Base-by-base conservation (phyloP, 768 basidiomycete species). In the Russula virescens region DNA sequence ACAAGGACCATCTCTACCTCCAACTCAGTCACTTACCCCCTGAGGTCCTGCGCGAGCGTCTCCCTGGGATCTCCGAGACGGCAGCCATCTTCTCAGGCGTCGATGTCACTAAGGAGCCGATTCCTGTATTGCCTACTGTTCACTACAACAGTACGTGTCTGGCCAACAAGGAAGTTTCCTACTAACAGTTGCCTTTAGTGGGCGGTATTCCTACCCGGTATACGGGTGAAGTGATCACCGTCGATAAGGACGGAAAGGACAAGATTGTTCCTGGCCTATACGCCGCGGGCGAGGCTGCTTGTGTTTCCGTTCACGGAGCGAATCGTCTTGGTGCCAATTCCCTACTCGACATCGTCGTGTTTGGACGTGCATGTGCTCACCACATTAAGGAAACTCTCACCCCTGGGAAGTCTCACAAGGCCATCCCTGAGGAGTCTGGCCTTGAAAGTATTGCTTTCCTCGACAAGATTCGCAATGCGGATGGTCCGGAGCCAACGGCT, bases 261-360 rank as follows among this genome's bases (percentile, higher is more conserved):
- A 82, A 90, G 75, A 77, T 95, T 62, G 97, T 99, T 34, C 94
- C 95, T 58, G 97, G 97, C 68, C 80, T 99, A 3, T 99, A 98
- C 75, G 97, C 97, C 62, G 97, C 97, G 64, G 97, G 97, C 69
- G 97, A 99, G 77, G 97, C 96, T 58, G 97, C 97, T 8, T 98
- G 93, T 69, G 97, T 98, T 35, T 99, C 97, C 21, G 97, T 99
- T 21, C 97, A 99, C 70, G 97, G 97, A 66, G 97, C 97, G 67
- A 99, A 99, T 80, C 94, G 97, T 76, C 89, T 99, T 58, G 97
- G 97, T 70, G 97, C 97, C 72, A 99, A 99, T 82, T 99, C 97
- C 23, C 86, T 99, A 28, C 80, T 99, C 68, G 97, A 98, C 74
- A 97, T 98, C 68, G 97, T 98, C 74, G 97, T 98, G 68, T 99